Evolutionary conservation across 1,139 yeast species (phyloP).

Genomic region (Suhomyces yuchorum): DNA sequence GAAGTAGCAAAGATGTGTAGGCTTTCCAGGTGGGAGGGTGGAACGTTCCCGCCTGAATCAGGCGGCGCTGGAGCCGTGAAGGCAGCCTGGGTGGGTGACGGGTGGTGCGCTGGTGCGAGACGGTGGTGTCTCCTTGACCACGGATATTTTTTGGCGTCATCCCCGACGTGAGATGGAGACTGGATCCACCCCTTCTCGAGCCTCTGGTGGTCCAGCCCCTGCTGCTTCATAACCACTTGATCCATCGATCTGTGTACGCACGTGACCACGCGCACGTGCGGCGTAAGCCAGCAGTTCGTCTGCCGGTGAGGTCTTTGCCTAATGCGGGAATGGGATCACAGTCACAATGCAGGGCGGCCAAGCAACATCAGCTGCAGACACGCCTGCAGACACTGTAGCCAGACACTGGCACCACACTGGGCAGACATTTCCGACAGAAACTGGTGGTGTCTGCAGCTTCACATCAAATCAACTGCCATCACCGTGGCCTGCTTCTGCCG

Average conservation of each 20-base stretch:
- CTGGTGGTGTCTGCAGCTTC: background rate
- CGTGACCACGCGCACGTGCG: background rate
- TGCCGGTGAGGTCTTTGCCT: background rate
- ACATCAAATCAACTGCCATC: too few relatives aligned
- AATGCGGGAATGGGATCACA: background rate
- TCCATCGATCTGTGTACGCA: too few relatives aligned
- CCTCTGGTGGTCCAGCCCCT: background rate
- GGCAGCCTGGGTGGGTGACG: too few relatives aligned
- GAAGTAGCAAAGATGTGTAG: background rate
- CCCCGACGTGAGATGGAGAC: too few relatives aligned
- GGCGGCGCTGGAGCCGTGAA: too few relatives aligned
- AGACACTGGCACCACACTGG: background rate
- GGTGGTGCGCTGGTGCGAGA: too few relatives aligned
- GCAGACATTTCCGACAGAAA: background rate
- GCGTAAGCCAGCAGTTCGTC: background rate
- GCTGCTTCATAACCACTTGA: too few relatives aligned
- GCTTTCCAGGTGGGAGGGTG: background rate
- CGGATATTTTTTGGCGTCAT: too few relatives aligned
- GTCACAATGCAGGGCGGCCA: background rate
- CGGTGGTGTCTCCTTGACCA: too few relatives aligned
- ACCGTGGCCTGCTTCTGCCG: too few relatives aligned
- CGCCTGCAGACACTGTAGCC: background rate
- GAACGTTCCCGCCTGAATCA: too few relatives aligned
- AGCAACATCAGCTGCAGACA: background rate
- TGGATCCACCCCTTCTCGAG: background rate